Evolutionary conservation across 176 grass and related monocot species (phyloP), one percentile per base, ranked within the genome.

Genomic region (Triticum dicoccoides): DNA sequence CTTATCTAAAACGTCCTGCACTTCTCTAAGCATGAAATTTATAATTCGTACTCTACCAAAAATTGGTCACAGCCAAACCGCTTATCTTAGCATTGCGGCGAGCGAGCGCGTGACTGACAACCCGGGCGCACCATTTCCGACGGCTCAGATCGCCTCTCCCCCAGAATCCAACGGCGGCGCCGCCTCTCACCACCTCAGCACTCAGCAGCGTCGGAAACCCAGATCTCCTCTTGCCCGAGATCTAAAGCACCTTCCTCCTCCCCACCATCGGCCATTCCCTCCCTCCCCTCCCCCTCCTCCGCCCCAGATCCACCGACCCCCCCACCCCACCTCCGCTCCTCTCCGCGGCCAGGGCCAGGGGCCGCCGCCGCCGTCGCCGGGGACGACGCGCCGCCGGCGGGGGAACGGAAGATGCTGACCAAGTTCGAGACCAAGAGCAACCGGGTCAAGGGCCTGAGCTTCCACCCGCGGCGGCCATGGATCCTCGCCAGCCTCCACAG

Each of bases 401-500:
- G 45, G 21, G 8, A 11, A 52, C 9, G 67, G 56, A 83, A 82
- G 91, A 98, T 98, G 96, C 96, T 98, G 88, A 98, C 93, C 86
- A 98, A 96, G 84, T 96, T 98, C 92, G 96, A 98, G 94, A 98
- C 96, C 59, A 98, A 98, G 93, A 98, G 96, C 87, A 98, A 94
- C 87, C 92, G 96, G 84, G 96, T 98, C 39, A 98, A 98, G 93
- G 96, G 96, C 51, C 80, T 98, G 74, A 94, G 90, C 94, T 96
- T 98, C 77, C 96, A 98, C 94, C 91, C 88, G 86, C 89, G 91
- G 76, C 87, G 96, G 76, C 96, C 96, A 82, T 98, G 96, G 96
- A 96, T 98, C 90, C 93, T 98, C 21, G 83, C 96, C 68, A 98
- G 96, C 66, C 92, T 98, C 85, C 96, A 98, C 92, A 98, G 96